Evolutionary conservation across 73 alveolate species (phyloP).

Genomic region (Loxodes magnus): DNA sequence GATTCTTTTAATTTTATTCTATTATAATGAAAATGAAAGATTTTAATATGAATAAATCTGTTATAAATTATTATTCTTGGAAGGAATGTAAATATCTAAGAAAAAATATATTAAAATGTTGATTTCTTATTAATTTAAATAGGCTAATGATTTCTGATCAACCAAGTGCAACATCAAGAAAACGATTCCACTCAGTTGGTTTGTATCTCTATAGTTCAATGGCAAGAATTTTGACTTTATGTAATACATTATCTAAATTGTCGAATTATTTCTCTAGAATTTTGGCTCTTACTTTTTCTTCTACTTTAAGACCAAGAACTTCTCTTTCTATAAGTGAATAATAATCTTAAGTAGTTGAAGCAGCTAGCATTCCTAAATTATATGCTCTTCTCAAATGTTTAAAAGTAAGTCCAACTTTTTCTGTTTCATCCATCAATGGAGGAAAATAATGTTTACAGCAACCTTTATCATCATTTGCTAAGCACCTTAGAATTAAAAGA

Average conservation of each 20-base stretch:
- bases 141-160: too few species aligned
- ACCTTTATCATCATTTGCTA: constrained; percentile 57
- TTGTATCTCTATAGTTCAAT: constrained; percentile 52
- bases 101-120: too few species aligned
- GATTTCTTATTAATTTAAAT: too few species aligned
- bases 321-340: not conserved
- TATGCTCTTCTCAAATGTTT: not conserved
- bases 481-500: constrained; percentile 34
- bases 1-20: too few species aligned
- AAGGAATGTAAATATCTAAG: too few species aligned
- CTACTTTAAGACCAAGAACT: not conserved
- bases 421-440: constrained; percentile 41
- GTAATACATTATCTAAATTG: constrained; percentile 19
- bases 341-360: not conserved
- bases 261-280: not conserved
- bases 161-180: constrained; percentile 46
- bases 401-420: not conserved
- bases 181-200: constrained; percentile 62
- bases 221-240: constrained; percentile 39
- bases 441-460: constrained; percentile 51
- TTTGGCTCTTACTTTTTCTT: not conserved
- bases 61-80: too few species aligned
- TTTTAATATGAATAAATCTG: too few species aligned
- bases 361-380: not conserved
- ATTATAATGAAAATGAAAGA: too few species aligned